These are phyloP conservation scores for Datura wrightii DNA, from an alignment of 257 asterid genomes.

Conservation along the genomic window DNA sequence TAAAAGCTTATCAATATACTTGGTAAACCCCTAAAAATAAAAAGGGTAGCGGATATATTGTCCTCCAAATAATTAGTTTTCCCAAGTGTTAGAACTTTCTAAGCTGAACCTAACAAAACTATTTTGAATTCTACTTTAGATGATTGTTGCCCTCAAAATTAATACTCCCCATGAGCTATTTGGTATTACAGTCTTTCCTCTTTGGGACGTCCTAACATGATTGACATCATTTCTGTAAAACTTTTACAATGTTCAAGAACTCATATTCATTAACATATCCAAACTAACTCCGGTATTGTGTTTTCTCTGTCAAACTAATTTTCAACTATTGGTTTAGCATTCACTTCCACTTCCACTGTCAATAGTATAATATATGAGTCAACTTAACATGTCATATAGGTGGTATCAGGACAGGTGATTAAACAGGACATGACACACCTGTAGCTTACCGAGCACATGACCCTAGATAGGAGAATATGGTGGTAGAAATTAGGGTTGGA, in stretches of 20 bases:
- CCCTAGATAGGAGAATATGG: no score
- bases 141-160: not conserved
- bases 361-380: not conserved
- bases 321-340: not conserved
- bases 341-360: not conserved
- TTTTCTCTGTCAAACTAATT: not conserved
- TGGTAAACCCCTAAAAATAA: not conserved
- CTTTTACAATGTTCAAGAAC: not conserved
- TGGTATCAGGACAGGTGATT: no score
- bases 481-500: no score
- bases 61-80: slow-evolving; percentile 5
- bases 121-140: not conserved
- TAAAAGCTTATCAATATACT: slow-evolving; percentile 22
- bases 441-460: no score
- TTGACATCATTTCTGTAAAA: not conserved
- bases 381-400: not conserved
- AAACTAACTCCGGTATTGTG: not conserved
- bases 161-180: not conserved
- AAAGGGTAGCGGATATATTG: not conserved
- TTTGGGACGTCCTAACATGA: not conserved
- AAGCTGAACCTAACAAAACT: not conserved
- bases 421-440: no score
- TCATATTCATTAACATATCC: not conserved
- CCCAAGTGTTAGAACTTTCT: not conserved
- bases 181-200: not conserved